Conservation (phyloP, 1,284 basidiomycete genomes). For the Tilletia caries region DNA sequence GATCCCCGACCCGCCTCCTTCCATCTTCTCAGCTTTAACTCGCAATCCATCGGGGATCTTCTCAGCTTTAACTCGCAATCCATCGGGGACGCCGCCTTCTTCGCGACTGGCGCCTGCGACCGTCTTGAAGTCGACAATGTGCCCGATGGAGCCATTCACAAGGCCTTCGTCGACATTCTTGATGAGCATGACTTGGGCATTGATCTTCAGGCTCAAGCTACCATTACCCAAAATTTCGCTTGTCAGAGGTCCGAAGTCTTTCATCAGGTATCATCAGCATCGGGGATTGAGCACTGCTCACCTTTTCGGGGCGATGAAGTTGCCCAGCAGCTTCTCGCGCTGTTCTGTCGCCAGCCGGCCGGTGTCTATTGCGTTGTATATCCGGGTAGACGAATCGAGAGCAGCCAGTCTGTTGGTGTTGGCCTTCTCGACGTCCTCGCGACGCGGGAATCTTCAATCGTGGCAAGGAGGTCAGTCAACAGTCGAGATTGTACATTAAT, state of each 20-base stretch:
- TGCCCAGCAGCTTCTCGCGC: constrained; percentile 32
- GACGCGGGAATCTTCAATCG: background rate
- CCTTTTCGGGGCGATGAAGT: constrained; percentile 33
- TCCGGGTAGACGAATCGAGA: constrained; percentile 24
- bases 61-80: too few relatives aligned
- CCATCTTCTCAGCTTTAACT: too few relatives aligned
- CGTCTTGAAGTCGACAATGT: constrained; percentile 64
- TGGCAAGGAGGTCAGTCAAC: background rate
- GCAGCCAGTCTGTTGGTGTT: background rate
- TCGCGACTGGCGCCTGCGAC: background rate
- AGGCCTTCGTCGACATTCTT: constrained; percentile 72
- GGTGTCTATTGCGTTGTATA: constrained; percentile 37
- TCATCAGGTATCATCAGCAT: background rate
- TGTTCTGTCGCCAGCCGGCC: constrained; percentile 25
- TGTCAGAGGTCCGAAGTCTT: constrained; percentile 29
- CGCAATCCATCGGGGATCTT: too few relatives aligned
- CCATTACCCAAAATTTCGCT: constrained; percentile 53
- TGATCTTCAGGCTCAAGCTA: constrained; percentile 64
- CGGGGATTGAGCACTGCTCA: background rate
- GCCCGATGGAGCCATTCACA: constrained; percentile 79
- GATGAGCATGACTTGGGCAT: constrained; percentile 68
- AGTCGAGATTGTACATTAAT: background rate
- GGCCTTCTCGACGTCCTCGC: constrained; percentile 4
- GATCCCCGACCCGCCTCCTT: background rate
- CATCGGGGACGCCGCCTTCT: background rate